Percentiles rank a stretch among this genome's conserved stretches.
Conservation (phyloP, 495 filamentous ascomycete species). For the Thermochaetoides thermophila region DNA sequence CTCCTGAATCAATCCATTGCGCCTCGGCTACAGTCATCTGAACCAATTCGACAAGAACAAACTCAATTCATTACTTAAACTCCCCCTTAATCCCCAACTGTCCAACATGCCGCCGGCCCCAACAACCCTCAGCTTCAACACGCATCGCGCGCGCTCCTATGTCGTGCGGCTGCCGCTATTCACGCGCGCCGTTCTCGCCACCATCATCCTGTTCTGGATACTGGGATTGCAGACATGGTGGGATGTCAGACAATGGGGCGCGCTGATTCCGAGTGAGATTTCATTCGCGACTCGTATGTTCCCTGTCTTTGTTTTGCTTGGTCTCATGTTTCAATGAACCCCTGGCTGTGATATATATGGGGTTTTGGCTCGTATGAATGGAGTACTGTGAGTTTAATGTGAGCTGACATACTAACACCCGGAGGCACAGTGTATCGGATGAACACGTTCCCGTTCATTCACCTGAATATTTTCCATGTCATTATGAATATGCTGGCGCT, state of each 20-base stretch:
- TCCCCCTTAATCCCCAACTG: no score
- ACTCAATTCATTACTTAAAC: no score
- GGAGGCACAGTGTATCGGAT: constrained; percentile 68
- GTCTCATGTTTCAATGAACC: no score
- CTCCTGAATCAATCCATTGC: no score
- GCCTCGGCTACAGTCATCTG: no score
- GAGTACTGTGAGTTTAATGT: no score
- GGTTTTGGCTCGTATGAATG: no score
- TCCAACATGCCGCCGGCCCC: constrained; percentile 10
- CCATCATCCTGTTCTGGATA: constrained; percentile 54
- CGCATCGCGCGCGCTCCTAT: constrained; percentile 42
- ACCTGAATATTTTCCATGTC: constrained; percentile 63
- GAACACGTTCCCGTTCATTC: constrained; percentile 86
- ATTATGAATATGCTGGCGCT: constrained; percentile 67
- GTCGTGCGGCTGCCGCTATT: constrained; percentile 74
- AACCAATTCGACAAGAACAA: no score
- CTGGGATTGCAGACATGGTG: constrained; percentile 49
- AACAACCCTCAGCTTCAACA: constrained; percentile 19
- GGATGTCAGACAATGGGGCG: constrained; percentile 58
- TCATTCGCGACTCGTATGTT: constrained; percentile 58
- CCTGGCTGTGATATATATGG: no score
- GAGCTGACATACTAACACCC: neutral
- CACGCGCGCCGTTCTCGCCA: constrained; percentile 58
- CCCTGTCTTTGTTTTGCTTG: neutral
- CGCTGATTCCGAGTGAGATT: constrained; percentile 63